These are phyloP conservation scores for Talaromyces borbonicus DNA, from an alignment of 495 filamentous ascomycete species.

Conservation along the genomic window DNA sequence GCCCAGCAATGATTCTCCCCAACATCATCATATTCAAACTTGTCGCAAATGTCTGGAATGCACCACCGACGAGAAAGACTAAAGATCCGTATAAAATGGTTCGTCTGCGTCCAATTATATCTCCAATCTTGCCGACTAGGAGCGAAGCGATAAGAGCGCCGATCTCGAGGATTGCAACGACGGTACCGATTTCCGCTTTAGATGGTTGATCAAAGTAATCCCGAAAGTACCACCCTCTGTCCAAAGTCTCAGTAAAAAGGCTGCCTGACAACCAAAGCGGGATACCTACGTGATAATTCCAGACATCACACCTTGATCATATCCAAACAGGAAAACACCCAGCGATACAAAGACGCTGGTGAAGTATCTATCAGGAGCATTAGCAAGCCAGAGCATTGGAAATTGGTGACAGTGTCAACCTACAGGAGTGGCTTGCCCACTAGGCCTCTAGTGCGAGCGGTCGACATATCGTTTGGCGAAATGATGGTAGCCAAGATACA, in stretches of 20 bases:
- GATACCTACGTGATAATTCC: constrained; percentile 87
- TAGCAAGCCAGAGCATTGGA: constrained; percentile 15
- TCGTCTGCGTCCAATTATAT: constrained; percentile 79
- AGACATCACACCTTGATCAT: constrained; percentile 99
- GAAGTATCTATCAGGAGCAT: constrained; percentile 62
- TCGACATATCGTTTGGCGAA: constrained; percentile 60
- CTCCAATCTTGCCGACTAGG: constrained; percentile 78
- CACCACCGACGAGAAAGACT: constrained; percentile 86
- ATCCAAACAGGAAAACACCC: constrained; percentile 95
- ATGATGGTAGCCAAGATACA: constrained; percentile 71
- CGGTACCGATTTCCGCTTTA: constrained; percentile 77
- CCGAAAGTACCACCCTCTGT: constrained; percentile 73
- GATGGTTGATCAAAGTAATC: constrained; percentile 87
- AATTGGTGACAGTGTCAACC: constrained; percentile 19
- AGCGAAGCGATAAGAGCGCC: constrained; percentile 89
- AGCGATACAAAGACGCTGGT: constrained; percentile 97
- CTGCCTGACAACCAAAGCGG: neutral
- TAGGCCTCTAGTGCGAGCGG: constrained; percentile 69
- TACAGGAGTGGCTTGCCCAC: constrained; percentile 93
- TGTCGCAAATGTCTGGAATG: constrained; percentile 68
- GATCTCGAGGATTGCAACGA: constrained; percentile 92
- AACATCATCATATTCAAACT: constrained; percentile 88
- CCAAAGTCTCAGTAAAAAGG: constrained; percentile 12
- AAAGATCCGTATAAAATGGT: constrained; percentile 92
- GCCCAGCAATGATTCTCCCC: constrained; percentile 81